Conservation (phyloP, 108 stramenopile species). For the Cyclotella choctawhatcheeana region DNA sequence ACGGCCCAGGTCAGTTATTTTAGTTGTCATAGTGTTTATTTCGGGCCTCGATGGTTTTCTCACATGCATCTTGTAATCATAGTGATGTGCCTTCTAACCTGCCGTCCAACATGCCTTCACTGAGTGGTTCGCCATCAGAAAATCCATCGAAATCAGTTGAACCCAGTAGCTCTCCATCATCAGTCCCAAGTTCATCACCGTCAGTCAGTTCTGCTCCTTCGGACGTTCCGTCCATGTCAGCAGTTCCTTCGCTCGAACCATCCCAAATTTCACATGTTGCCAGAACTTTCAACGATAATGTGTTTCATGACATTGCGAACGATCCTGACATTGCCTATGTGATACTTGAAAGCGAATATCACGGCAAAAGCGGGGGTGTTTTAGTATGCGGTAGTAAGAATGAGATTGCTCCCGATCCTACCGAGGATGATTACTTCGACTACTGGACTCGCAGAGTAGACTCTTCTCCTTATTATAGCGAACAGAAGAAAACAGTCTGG, state of each 20-base stretch:
- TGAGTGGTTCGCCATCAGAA: conserved; percentile 1
- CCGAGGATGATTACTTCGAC: conserved; percentile 30
- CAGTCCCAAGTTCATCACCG: background rate
- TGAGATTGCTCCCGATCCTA: conserved; percentile 26
- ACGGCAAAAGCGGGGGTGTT: conserved; percentile 15
- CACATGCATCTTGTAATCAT: too few species aligned
- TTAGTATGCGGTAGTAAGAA: conserved; percentile 26
- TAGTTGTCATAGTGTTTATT: too few species aligned
- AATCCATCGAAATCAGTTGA: background rate
- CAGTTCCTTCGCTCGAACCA: conserved; percentile 1
- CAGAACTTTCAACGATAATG: conserved; percentile 15
- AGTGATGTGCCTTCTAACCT: conserved; percentile 1
- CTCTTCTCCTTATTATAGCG: background rate
- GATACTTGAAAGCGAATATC: conserved; percentile 10
- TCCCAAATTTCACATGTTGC: conserved; percentile 23
- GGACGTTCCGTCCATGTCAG: background rate
- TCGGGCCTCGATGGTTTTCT: too few species aligned
- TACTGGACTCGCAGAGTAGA: conserved; percentile 15
- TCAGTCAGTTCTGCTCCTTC: conserved; percentile 12
- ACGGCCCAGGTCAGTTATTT: too few species aligned
- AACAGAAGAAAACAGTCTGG: conserved; percentile 47
- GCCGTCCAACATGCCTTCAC: background rate
- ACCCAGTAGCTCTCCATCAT: conserved; percentile 5
- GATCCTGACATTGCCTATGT: conserved; percentile 16
- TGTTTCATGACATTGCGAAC: conserved; percentile 15